Evolutionary conservation across 306 rosid genomes (phyloP).

Genomic region (Medicago arabica): DNA sequence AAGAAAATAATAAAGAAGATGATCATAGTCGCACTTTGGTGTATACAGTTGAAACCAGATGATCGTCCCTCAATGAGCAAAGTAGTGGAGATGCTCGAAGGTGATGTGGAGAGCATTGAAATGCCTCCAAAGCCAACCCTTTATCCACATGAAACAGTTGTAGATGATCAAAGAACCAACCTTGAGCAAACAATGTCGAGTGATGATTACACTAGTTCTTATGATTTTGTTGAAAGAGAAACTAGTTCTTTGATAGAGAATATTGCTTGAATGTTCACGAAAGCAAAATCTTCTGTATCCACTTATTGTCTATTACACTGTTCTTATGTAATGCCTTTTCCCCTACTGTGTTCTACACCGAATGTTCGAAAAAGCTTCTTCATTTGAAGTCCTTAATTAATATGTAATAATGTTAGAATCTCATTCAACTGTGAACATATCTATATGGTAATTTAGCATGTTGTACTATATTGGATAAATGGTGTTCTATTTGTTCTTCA

Average conservation of each 20-base stretch:
- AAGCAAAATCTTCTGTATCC: not conserved
- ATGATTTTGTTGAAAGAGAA: not conserved
- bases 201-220: slow-evolving; percentile 1
- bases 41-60: not conserved
- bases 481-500: too few relatives aligned
- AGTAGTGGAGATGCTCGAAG: slow-evolving; percentile 44
- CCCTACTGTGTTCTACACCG: not conserved
- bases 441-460: not conserved
- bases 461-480: not conserved
- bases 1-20: not conserved
- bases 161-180: not conserved
- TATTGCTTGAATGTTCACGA: not conserved
- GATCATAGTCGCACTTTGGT: not conserved
- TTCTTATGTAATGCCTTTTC: not conserved
- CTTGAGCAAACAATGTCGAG: not conserved
- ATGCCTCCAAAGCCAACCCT: slow-evolving; percentile 43
- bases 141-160: not conserved
- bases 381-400: not conserved
- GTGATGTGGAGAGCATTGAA: slow-evolving; percentile 15
- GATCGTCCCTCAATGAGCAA: not conserved
- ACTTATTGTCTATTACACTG: not conserved
- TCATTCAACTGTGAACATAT: too few relatives aligned
- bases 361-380: too few relatives aligned
- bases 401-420: not conserved
- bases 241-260: not conserved